Evolutionary conservation across 78 protist genomes (phyloP).

Genomic region (Pigoraptor vietnamica): DNA sequence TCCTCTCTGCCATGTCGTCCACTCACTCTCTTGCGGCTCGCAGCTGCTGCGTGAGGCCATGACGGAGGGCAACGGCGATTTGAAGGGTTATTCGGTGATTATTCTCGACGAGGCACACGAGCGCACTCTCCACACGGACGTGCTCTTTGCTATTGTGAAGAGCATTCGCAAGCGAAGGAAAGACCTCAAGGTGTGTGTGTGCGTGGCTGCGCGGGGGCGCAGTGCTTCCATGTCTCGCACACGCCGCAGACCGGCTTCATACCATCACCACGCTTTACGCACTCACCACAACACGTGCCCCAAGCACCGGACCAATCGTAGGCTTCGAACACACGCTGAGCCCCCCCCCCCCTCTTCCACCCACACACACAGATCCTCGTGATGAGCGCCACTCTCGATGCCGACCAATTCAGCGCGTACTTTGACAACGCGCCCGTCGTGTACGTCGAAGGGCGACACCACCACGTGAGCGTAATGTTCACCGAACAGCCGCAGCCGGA

Average conservation of each 20-base stretch:
- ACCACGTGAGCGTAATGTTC: conserved; percentile 86
- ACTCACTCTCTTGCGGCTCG: background rate
- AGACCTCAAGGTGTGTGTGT: background rate
- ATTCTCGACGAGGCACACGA: conserved; percentile 98
- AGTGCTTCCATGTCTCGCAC: too few relatives aligned
- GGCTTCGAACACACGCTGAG: too few relatives aligned
- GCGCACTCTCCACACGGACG: conserved; percentile 78
- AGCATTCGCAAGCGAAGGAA: background rate
- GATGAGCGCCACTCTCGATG: conserved; percentile 98
- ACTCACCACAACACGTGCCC: too few relatives aligned
- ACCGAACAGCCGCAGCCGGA: conserved; percentile 72
- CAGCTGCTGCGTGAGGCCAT: conserved; percentile 44
- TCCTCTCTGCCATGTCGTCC: background rate
- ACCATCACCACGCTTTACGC: too few relatives aligned
- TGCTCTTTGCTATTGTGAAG: conserved; percentile 93
- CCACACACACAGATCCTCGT: too few relatives aligned
- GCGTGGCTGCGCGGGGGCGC: background rate
- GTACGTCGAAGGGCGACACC: conserved; percentile 72
- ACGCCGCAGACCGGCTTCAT: too few relatives aligned
- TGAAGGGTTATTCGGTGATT: conserved; percentile 83
- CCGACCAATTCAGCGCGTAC: conserved; percentile 85
- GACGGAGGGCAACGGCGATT: conserved; percentile 85
- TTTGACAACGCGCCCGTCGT: conserved; percentile 83
- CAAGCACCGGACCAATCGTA: too few relatives aligned
- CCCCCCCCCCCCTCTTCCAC: too few relatives aligned